Conservation (phyloP, 139 green algal species). For the Yamagishiella unicocca region DNA sequence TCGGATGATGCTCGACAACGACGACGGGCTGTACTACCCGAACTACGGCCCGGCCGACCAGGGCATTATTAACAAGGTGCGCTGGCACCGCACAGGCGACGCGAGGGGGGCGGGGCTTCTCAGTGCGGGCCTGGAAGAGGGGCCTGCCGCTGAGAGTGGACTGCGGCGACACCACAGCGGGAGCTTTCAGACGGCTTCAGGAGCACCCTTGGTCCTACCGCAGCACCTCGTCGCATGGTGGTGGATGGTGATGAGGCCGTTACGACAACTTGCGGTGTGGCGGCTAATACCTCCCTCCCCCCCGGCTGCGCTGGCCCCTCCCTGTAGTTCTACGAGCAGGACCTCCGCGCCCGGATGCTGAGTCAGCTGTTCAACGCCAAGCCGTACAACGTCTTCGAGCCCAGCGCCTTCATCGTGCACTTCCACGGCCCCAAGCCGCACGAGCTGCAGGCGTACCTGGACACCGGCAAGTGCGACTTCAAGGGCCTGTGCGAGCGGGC, state of each 20-base stretch:
- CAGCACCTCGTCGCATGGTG: too few relatives aligned
- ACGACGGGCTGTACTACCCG: conserved; percentile 49
- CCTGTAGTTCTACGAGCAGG: conserved; percentile 36
- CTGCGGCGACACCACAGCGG: too few relatives aligned
- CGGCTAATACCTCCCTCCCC: too few relatives aligned
- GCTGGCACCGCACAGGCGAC: too few relatives aligned
- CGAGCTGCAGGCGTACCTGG: conserved; percentile 45
- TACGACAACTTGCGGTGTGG: too few relatives aligned
- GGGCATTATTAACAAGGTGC: conserved; percentile 52
- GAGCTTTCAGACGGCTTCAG: too few relatives aligned
- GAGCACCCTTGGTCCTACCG: too few relatives aligned
- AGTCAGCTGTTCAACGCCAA: conserved; percentile 56
- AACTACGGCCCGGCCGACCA: conserved; percentile 55
- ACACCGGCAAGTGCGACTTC: conserved; percentile 48
- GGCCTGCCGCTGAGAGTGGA: too few relatives aligned
- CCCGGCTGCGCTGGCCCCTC: not conserved
- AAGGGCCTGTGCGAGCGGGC: conserved; percentile 2
- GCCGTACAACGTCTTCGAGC: conserved; percentile 47
- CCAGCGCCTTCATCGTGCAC: conserved; percentile 44
- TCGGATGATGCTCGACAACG: conserved; percentile 44
- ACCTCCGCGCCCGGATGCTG: conserved; percentile 39
- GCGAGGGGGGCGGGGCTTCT: too few relatives aligned
- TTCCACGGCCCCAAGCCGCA: conserved; percentile 61
- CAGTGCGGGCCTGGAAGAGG: too few relatives aligned
- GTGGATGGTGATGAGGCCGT: too few relatives aligned